Percentiles rank a stretch among this genome's conserved stretches.
These are phyloP conservation scores for Chlamydomonas schloesseri DNA, from an alignment of 139 green algal genomes.

Conservation along the genomic window DNA sequence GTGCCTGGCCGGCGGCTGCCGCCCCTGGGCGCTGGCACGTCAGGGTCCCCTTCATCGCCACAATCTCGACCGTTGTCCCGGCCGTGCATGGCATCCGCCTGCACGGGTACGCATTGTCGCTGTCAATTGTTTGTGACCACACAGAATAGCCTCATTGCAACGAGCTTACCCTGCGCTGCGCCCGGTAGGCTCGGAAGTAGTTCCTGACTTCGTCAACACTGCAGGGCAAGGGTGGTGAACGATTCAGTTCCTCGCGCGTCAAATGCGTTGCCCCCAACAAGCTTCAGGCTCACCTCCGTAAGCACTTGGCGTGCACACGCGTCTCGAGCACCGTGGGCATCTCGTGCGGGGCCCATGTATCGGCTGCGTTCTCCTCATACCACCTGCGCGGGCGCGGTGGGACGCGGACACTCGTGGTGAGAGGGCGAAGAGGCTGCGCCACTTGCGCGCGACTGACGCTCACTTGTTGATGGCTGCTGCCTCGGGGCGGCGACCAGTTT, in stretches of 20 bases:
- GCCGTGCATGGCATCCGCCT: background rate
- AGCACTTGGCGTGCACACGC: conserved; percentile 27
- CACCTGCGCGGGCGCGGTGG: background rate
- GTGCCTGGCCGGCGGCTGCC: background rate
- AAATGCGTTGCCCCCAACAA: background rate
- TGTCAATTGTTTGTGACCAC: background rate
- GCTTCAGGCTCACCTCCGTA: background rate
- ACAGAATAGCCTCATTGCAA: background rate
- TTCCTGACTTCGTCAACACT: conserved; percentile 35
- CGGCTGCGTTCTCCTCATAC: conserved; percentile 25
- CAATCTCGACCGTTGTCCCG: background rate
- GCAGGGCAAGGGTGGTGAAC: background rate
- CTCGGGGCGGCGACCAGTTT: conserved; percentile 3
- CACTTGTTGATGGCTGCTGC: conserved; percentile 35
- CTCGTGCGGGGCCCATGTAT: conserved; percentile 5
- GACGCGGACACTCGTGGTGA: background rate
- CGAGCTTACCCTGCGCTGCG: background rate
- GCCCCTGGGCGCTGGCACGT: background rate
- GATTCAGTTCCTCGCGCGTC: background rate
- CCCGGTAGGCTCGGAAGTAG: conserved; percentile 32
- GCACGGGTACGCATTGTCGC: background rate
- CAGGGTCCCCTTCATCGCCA: background rate
- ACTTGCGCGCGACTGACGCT: background rate
- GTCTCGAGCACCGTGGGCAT: conserved; percentile 41
- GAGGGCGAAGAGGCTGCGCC: background rate